Base-by-base conservation (phyloP, 192 early-diverging fungal genomes). In the Entrophospora sp. region DNA sequence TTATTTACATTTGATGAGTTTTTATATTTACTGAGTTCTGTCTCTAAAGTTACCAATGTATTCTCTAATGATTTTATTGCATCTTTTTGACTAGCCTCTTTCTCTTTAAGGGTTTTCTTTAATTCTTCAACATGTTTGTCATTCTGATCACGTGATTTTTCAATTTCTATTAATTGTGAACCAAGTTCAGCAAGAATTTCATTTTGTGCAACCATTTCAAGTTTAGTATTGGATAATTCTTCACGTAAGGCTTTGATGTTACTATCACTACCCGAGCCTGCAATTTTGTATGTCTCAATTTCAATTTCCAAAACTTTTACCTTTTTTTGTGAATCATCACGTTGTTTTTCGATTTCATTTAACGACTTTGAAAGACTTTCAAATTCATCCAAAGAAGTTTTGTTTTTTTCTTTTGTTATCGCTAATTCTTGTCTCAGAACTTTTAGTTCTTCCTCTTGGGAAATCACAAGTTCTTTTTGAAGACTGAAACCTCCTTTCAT, bases 401-500 rank as follows among this genome's bases (percentile, higher is more conserved):
- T 18, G 1, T 22, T 37, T 18, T 37, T 53, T 16, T 14, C 35
- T 55, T 53, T 51, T 8, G 64, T 32, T 5, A 10, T 14, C 5
- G 35, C 35, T 9, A 66, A 43, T 42, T 66, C 64, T 35, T 40
- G 12, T 51, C 49, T 51, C 4, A 66, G 13, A 13, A 3, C 10
- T 53, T 18, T 38, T 18, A 66, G 44, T 66, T 66, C 64, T 13
- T 38, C 27, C 24, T 66, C 48, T 25, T 37, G 45, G 3, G 25
- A 36, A 18, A 53, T 30, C 3, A 40, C 45, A 42, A 66, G 35
- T 53, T 53, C 36, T 42, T 66, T 66, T 55, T 66, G 64, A 18
- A 40, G 12, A 25, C 31, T 31, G 49, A 49, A 64, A 20, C 45
- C 61, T 25, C 44, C 31, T 49, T 64, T 64, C 10, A 49, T 24